Conservation (phyloP, 345 rosid species). For the Sapria himalayana region DNA sequence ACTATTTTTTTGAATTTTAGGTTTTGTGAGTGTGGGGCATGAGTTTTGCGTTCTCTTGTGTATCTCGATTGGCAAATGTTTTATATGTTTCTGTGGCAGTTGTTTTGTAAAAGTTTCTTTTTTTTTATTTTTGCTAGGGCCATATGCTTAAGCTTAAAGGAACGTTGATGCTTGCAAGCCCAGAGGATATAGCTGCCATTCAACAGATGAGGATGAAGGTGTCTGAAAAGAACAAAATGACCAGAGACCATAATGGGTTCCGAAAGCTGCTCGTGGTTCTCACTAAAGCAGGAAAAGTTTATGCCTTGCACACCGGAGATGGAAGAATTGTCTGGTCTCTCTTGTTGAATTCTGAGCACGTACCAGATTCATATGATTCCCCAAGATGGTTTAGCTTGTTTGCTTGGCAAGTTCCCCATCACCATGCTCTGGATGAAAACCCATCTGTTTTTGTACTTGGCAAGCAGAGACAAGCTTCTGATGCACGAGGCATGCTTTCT, state of each 20-base stretch:
- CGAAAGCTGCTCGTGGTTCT: slow-evolving; percentile 77
- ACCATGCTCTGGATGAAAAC: slow-evolving; percentile 85
- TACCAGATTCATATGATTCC: slow-evolving; percentile 35
- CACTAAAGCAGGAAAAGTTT: slow-evolving; percentile 64
- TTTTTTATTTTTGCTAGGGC: slow-evolving; percentile 42
- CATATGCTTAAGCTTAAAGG: slow-evolving; percentile 85
- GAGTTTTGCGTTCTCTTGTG: too few species aligned
- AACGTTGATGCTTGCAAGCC: slow-evolving; percentile 81
- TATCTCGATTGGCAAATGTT: too few species aligned
- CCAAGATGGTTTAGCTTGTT: slow-evolving; percentile 46
- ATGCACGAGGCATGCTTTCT: slow-evolving; percentile 52
- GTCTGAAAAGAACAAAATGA: slow-evolving; percentile 87
- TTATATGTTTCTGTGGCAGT: too few species aligned
- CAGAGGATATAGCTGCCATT: slow-evolving; percentile 74
- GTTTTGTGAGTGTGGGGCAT: too few species aligned
- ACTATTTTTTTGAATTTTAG: too few species aligned
- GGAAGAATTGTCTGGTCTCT: slow-evolving; percentile 84
- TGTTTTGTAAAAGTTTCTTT: too few species aligned
- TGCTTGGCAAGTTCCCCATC: slow-evolving; percentile 96
- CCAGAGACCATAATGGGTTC: slow-evolving; percentile 96
- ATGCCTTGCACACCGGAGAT: slow-evolving; percentile 92
- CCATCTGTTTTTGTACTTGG: slow-evolving; percentile 85
- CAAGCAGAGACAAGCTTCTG: slow-evolving; percentile 33
- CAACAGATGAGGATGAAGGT: slow-evolving; percentile 67
- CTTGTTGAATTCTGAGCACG: slow-evolving; percentile 36